These are phyloP conservation scores for Penicillium brasilianum DNA, from an alignment of 2,329 filamentous ascomycete species.

Conservation along the genomic window DNA sequence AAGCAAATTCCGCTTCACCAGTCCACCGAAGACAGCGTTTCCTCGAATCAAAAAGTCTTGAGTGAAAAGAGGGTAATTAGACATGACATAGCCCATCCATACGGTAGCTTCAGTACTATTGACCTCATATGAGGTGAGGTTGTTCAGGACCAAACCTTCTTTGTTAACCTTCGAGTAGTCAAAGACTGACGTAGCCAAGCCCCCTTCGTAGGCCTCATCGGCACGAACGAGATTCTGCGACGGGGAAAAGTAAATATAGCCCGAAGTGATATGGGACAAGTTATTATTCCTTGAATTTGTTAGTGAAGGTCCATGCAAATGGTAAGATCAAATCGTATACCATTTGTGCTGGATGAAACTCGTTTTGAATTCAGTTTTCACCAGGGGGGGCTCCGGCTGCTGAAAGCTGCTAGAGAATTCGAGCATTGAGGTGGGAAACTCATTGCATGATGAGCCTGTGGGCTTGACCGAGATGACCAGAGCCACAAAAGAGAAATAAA, in stretches of 20 bases:
- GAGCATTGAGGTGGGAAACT: background rate
- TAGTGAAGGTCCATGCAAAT: background rate
- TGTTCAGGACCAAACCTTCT: slow-evolving; percentile 4
- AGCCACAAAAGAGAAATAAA: background rate
- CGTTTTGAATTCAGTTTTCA: slow-evolving; percentile 2
- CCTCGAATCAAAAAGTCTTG: background rate
- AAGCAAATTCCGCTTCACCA: background rate
- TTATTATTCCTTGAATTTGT: slow-evolving; percentile 21
- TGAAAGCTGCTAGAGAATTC: slow-evolving; percentile 1
- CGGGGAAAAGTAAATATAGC: slow-evolving; percentile 45
- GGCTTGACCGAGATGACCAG: background rate
- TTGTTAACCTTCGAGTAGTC: background rate
- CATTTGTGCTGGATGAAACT: slow-evolving; percentile 9
- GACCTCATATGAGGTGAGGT: background rate
- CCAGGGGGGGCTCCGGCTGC: background rate
- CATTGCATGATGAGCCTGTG: background rate
- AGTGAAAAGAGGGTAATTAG: slow-evolving; percentile 4
- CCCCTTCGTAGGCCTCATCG: slow-evolving; percentile 34
- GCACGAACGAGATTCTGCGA: slow-evolving; percentile 36
- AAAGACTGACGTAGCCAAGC: background rate
- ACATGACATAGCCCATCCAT: slow-evolving; percentile 5
- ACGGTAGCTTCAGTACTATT: slow-evolving; percentile 21
- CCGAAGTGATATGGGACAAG: slow-evolving; percentile 47
- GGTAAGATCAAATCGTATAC: background rate
- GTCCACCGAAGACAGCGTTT: background rate